Evolutionary conservation across 306 rosid species (phyloP).

Genomic region (Fagus crenata): DNA sequence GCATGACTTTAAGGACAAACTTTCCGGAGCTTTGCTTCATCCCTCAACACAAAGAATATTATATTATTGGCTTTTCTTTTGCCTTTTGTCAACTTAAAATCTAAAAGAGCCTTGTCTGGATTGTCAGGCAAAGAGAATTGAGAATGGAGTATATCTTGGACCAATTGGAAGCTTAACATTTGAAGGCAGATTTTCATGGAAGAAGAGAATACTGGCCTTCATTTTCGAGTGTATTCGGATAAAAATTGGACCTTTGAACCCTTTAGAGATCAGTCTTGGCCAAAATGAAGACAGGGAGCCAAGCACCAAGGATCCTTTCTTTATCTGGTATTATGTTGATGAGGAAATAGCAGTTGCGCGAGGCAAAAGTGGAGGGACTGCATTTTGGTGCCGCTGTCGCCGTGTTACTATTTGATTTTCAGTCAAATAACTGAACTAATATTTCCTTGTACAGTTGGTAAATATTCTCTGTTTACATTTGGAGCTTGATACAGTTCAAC

Average conservation of each 20-base stretch:
- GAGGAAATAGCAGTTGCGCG: slow-evolving; percentile 96
- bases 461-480: background rate
- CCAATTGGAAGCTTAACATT: slow-evolving; percentile 83
- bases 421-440: background rate
- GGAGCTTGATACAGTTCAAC: background rate
- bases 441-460: slow-evolving; percentile 4
- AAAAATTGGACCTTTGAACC: slow-evolving; percentile 74
- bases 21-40: background rate
- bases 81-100: slow-evolving; percentile 27
- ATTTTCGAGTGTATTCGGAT: slow-evolving; percentile 63
- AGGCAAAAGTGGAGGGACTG: slow-evolving; percentile 90
- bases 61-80: background rate
- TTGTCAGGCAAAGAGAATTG: slow-evolving; percentile 83
- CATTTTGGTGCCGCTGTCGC: slow-evolving; percentile 83
- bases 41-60: too few species aligned
- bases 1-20: slow-evolving; percentile 6
- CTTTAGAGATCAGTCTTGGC: slow-evolving; percentile 77
- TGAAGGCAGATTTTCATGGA: slow-evolving; percentile 88
- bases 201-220: slow-evolving; percentile 71
- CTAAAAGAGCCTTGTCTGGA: slow-evolving; percentile 30
- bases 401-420: slow-evolving; percentile 44
- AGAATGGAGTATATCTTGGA: slow-evolving; percentile 87
- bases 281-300: slow-evolving; percentile 74
- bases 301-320: slow-evolving; percentile 74
- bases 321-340: slow-evolving; percentile 90